Evolutionary conservation across 2,329 filamentous ascomycete species (phyloP), one percentile per base, ranked within the genome.

Genomic region (Fusarium sp.): DNA sequence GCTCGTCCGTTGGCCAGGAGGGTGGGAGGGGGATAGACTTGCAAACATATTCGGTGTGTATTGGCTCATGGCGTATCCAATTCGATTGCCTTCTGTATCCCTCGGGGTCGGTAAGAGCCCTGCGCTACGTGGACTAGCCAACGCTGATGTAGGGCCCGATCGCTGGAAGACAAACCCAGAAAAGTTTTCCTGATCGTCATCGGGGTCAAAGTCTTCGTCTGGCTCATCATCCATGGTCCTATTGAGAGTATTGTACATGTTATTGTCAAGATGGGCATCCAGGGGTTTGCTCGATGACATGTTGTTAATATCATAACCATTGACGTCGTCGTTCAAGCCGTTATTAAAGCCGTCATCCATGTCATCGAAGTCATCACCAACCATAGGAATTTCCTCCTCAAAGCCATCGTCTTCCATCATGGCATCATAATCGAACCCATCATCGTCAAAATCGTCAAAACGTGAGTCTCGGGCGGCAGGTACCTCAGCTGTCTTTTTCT

Each of bases 381-480:
- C 68, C 60, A 74, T 73, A 43, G 62, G 71, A 50, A 70, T 71
- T 19, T 77, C 76, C 74, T 92, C 90, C 66, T 92, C 89, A 4
- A 88, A 78, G 0, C 85, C 88, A 67, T 87, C 89, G 49, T 89
- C 88, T 26, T 89, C 86, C 80, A 89, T 86, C 82, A 88, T 88
- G 14, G 84, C 85, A 55, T 89, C 86, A 67, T 88, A 88, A 73
- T 88, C 86, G 67, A 87, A 86, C 8, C 73, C 76, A 67, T 88
- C 86, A 28, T 88, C 88, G 66, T 89, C 86, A 69, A 87, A 88
- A 50, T 89, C 88, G 65, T 89, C 87, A 65, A 83, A 88, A 19
- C 84, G 80, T 4, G 85, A 86, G 71, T 88, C 85, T 39, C 81
- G 79, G 49, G 78, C 49, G 26, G 79, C 73, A 57, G 82, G 73